Base-by-base conservation (phyloP, 257 asterid genomes). In the Petunia axillaris region DNA sequence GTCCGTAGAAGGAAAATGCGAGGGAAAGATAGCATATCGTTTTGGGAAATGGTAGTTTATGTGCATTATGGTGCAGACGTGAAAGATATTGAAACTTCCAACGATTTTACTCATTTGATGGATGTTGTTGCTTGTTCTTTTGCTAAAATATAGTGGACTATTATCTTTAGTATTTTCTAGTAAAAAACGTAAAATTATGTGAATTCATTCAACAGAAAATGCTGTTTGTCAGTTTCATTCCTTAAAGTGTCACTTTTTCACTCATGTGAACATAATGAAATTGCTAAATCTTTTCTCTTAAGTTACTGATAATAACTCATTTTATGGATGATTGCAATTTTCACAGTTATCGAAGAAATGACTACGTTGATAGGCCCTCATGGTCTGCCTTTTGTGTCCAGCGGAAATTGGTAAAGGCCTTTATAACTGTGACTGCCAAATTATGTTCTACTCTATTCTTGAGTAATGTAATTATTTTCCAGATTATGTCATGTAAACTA, bases 301-400 rank as follows among this genome's bases (percentile, higher is more conserved):
- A 16, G 38, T 64, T 64, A 4, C 70, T 35, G 70, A 53, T 44
- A 36, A 68, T 62, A 38, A n/a, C 67, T 52, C 15, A 60, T 80
- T 5, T 57, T 39, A 36, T 48, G 63, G 39, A 66, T 64, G 48
- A 6, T 75, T 78, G 41, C 40, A 35, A 8, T 80, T 79, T 16
- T 81, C 84, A 89, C 97, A 95, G 98, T 93, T 82, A 89, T 93
- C 80, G 99, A 97, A 85, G 99, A 95, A 89, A 91, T 98, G 5
- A 50, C 89, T 1, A 93, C 97, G 74, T 93, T 92, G 53, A 6
- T 92, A 75, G 82, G 97, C 64, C 97, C 97, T 53, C 68, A 86
- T 81, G 90, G 88, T 74, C 77, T 77, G 80, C 87, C 89, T 58
- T 92, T 93, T 86, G 97, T 95, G 71, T 93, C 99, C 73, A 95